Percentiles rank a stretch among this genome's conserved stretches.
Evolutionary conservation across 345 rosid genomes (phyloP).

Genomic region (Syzygium aromaticum): DNA sequence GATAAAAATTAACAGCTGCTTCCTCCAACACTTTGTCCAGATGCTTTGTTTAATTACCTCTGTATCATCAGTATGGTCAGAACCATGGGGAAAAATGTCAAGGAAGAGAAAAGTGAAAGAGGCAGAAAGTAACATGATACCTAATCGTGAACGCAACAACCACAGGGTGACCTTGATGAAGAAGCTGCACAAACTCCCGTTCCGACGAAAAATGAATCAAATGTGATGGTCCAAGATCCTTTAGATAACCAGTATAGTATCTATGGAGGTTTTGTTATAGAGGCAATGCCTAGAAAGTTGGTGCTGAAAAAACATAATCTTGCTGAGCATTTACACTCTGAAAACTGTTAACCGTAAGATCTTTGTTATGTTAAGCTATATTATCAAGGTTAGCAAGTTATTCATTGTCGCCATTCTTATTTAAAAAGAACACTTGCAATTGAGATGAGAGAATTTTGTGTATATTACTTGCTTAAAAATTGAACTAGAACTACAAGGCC

Average conservation of each 20-base stretch:
- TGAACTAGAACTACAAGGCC: no score
- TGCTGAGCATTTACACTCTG: background rate
- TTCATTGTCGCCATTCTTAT: background rate
- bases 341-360: background rate
- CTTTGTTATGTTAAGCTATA: background rate
- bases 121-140: conserved; percentile 21
- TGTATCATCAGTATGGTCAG: conserved; percentile 15
- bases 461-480: no score
- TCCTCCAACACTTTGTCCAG: conserved; percentile 81
- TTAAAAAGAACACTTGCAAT: background rate
- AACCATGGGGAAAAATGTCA: background rate
- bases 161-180: conserved; percentile 71
- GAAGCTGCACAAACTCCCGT: conserved; percentile 87
- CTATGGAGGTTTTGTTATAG: conserved; percentile 20
- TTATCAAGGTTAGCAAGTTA: background rate
- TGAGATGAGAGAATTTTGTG: no score
- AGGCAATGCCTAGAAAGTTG: background rate
- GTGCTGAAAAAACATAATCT: background rate
- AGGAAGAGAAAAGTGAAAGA: background rate
- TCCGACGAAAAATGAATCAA: conserved; percentile 77
- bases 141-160: conserved; percentile 85
- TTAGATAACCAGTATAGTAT: conserved; percentile 82
- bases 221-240: conserved; percentile 77
- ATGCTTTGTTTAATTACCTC: conserved; percentile 81
- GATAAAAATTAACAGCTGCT: conserved; percentile 83